Evolutionary conservation across 768 basidiomycete genomes (phyloP).

Genomic region (Leccinum longicurvipes): DNA sequence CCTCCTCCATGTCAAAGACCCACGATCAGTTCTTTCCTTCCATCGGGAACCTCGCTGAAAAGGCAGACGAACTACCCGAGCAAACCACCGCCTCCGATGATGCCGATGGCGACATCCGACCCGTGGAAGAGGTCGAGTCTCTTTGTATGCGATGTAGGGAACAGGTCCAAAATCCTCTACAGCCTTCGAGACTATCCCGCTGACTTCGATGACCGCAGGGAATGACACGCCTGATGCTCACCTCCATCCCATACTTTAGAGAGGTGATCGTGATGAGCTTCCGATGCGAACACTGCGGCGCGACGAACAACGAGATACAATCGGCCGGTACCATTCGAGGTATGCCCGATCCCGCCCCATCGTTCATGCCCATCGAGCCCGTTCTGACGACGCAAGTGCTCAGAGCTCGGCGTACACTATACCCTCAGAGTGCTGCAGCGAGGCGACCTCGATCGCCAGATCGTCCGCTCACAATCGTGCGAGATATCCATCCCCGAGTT

Average conservation of each 20-base stretch:
- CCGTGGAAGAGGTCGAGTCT: slow-evolving; percentile 82
- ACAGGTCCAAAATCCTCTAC: slow-evolving; percentile 53
- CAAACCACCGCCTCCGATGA: slow-evolving; percentile 30
- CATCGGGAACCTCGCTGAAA: slow-evolving; percentile 53
- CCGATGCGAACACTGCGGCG: slow-evolving; percentile 90
- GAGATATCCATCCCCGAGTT: slow-evolving; percentile 84
- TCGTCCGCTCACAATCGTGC: slow-evolving; percentile 85
- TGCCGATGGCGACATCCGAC: slow-evolving; percentile 39
- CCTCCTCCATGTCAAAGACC: slow-evolving; percentile 18
- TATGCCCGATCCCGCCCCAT: slow-evolving; percentile 35
- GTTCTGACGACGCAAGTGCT: neutral
- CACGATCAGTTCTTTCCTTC: slow-evolving; percentile 48
- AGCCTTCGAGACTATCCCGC: neutral
- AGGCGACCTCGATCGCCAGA: slow-evolving; percentile 84
- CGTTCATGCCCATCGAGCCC: too few species aligned
- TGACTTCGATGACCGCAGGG: slow-evolving; percentile 54
- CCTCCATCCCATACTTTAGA: slow-evolving; percentile 91
- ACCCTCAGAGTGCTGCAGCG: slow-evolving; percentile 73
- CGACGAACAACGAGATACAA: slow-evolving; percentile 90
- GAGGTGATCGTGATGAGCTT: slow-evolving; percentile 98
- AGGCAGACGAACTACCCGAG: slow-evolving; percentile 36
- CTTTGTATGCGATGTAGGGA: slow-evolving; percentile 93
- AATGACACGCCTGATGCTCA: slow-evolving; percentile 81
- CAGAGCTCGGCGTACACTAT: slow-evolving; percentile 82
- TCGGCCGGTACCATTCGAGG: slow-evolving; percentile 84